Conservation (phyloP, 768 basidiomycete species). For the Pisolithus albus region DNA sequence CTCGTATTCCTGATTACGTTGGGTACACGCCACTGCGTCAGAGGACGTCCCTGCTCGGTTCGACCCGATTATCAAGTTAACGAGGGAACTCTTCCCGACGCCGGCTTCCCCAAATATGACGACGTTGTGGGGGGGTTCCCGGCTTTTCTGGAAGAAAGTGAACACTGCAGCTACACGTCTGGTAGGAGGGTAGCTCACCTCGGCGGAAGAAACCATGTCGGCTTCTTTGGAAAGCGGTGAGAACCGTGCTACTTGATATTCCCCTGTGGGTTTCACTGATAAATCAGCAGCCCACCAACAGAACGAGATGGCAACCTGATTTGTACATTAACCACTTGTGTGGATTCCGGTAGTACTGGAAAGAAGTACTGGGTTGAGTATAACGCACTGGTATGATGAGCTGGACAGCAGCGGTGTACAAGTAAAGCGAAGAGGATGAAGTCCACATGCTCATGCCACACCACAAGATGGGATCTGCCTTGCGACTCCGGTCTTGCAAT, state of each 20-base stretch:
- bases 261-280: neutral
- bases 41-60: constrained; percentile 26
- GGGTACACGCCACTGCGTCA: constrained; percentile 32
- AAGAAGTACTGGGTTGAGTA: no score
- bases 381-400: no score
- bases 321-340: neutral
- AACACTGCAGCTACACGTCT: neutral
- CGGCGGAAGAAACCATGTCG: neutral
- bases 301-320: neutral
- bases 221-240: neutral
- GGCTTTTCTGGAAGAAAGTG: constrained; percentile 6
- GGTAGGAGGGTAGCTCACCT: neutral
- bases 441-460: no score
- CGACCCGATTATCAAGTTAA: constrained; percentile 33
- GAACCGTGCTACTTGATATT: neutral
- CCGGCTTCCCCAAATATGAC: constrained; percentile 42
- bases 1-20: constrained; percentile 20
- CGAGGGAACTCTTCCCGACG: constrained; percentile 36
- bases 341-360: no score
- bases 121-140: constrained; percentile 23
- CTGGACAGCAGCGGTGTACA: no score
- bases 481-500: no score
- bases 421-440: no score
- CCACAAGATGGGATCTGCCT: no score
- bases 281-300: neutral